A percentile compares a stretch with the other conserved stretches of the same genome.
Evolutionary conservation across 176 grass and related monocot genomes (phyloP).

Genomic region (Bromus sterilis): DNA sequence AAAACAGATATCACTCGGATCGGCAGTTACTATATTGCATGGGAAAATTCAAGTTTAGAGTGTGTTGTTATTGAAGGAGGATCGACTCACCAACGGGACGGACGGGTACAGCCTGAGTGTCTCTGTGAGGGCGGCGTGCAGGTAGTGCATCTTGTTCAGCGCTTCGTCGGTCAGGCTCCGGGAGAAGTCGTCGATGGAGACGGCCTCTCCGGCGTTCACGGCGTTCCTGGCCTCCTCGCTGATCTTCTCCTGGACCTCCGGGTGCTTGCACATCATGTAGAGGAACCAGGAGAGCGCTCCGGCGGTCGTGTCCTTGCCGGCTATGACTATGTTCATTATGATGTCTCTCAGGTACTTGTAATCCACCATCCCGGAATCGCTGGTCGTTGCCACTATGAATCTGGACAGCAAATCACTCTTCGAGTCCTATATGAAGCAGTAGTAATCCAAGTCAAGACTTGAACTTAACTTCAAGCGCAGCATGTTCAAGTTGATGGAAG

Average conservation of each 20-base stretch:
- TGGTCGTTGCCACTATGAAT: constrained; percentile 17
- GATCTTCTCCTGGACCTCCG: constrained; percentile 39
- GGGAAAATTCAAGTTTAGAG: background rate
- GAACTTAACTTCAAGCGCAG: background rate
- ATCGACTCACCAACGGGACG: constrained; percentile 40
- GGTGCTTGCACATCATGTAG: constrained; percentile 58
- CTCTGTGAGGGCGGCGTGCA: constrained; percentile 50
- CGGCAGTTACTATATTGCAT: background rate
- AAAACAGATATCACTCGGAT: too few species aligned
- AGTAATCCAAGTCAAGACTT: background rate
- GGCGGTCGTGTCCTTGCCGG: constrained; percentile 54
- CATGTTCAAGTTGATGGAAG: background rate
- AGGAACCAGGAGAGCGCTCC: constrained; percentile 51
- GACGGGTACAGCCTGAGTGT: constrained; percentile 54
- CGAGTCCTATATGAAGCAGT: background rate
- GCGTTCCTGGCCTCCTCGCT: constrained; percentile 20
- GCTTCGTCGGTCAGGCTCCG: constrained; percentile 41
- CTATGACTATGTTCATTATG: constrained; percentile 51
- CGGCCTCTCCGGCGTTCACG: background rate
- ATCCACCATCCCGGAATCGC: constrained; percentile 23
- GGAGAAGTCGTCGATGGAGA: constrained; percentile 28
- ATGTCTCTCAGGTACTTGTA: constrained; percentile 55
- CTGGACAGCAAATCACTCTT: constrained; percentile 43
- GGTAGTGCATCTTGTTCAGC: constrained; percentile 61
- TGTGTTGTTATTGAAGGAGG: background rate